Evolutionary conservation across 2,329 filamentous ascomycete genomes (phyloP).

Genomic region (Arthroderma sp.): DNA sequence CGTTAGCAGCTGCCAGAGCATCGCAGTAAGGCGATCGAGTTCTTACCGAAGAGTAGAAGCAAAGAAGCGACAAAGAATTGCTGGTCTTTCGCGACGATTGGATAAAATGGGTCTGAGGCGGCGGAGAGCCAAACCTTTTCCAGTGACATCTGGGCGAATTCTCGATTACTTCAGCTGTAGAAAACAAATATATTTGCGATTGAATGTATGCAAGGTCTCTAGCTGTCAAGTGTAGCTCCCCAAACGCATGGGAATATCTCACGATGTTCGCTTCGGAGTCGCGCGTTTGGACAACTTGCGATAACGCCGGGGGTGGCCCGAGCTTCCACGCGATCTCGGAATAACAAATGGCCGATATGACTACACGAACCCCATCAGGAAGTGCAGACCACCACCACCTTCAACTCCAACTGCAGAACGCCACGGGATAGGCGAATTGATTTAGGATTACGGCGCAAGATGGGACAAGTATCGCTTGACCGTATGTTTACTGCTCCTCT

Average conservation of each 20-base stretch:
- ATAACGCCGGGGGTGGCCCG: no score
- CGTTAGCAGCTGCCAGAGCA: background rate
- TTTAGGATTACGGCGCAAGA: slow-evolving; percentile 2
- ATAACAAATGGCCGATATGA: no score
- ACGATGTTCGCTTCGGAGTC: no score
- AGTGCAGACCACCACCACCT: no score
- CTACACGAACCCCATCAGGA: no score
- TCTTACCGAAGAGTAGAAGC: slow-evolving; percentile 54
- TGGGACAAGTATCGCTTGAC: slow-evolving; percentile 19
- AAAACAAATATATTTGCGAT: background rate
- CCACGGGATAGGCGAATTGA: no score
- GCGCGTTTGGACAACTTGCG: no score
- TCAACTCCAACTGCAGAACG: no score
- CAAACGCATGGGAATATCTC: no score
- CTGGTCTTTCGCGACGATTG: slow-evolving; percentile 63
- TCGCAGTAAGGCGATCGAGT: background rate
- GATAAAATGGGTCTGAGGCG: slow-evolving; percentile 71
- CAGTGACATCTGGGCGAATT: slow-evolving; percentile 45
- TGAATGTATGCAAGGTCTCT: background rate
- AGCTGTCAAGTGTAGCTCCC: no score
- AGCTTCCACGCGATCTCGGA: no score
- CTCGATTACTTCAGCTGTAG: background rate
- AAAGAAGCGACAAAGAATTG: slow-evolving; percentile 73
- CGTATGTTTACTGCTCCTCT: slow-evolving; percentile 18
- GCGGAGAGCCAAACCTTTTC: slow-evolving; percentile 89